Conservation (phyloP, 257 asterid genomes). For the Dorcoceras hygrometricum region DNA sequence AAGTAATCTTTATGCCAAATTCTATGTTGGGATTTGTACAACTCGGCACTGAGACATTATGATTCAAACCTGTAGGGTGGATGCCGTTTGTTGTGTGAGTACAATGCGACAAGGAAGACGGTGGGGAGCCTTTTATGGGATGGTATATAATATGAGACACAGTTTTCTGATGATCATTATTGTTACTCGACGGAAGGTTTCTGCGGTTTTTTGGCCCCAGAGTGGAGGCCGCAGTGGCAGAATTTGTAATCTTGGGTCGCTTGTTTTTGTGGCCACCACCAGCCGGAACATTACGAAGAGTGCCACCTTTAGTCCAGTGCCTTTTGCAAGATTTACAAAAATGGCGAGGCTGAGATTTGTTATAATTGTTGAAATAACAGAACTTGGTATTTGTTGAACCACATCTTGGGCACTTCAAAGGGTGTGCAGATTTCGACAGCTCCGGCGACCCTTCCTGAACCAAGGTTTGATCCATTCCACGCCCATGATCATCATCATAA, state of each 20-base stretch:
- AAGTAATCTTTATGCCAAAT: conserved; percentile 18
- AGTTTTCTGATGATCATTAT: conserved; percentile 10
- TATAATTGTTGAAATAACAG: conserved; percentile 33
- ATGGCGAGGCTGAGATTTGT: conserved; percentile 36
- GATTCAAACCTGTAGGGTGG: conserved; percentile 7
- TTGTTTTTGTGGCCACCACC: conserved; percentile 33
- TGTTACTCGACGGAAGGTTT: not conserved
- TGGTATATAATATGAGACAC: conserved; percentile 19
- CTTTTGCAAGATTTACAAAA: conserved; percentile 33
- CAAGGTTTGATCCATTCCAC: conserved; percentile 24
- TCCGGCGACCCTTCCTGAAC: conserved; percentile 20
- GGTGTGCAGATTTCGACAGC: conserved; percentile 27
- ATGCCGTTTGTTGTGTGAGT: conserved; percentile 8
- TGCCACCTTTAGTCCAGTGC: conserved; percentile 37
- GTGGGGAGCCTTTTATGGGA: conserved; percentile 17
- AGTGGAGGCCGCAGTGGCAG: not conserved
- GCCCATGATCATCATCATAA: conserved; percentile 16
- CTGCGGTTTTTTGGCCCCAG: not conserved
- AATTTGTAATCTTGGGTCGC: conserved; percentile 8
- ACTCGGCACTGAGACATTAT: not conserved
- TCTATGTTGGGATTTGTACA: conserved; percentile 4
- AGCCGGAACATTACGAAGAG: conserved; percentile 30
- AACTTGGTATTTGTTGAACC: conserved; percentile 30
- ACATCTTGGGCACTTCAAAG: conserved; percentile 32
- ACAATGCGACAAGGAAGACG: conserved; percentile 6